Evolutionary conservation across 2,329 filamentous ascomycete genomes (phyloP), one percentile per base, ranked within the genome.

Genomic region (Knufia fluminis): DNA sequence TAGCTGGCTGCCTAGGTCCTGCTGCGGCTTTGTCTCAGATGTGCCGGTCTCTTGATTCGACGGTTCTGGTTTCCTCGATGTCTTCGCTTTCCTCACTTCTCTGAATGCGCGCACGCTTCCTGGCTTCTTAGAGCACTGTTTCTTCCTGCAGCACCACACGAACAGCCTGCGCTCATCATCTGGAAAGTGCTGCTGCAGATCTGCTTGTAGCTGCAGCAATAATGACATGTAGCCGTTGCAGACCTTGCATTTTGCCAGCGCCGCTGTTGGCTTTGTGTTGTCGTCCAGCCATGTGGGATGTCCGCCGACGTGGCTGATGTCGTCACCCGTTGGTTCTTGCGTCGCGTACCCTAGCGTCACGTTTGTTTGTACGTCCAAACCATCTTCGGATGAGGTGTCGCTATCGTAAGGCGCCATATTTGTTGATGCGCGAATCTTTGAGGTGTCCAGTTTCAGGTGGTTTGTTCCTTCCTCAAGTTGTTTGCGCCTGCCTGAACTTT

Each of bases 311-410:
- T 91, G 86, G 66, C 87, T 96, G 62, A 94, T 83, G 10, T 79
- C 77, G 66, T 98, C 91, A 55, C 87, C 83, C 49, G 82, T 84
- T 12, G 80, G 71, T 49, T 94, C 86, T 63, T 82, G 81, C 1
- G 86, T 85, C 2, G 88, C 86, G 66, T 94, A 98, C 3, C 92
- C 92, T 10, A 98, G 77, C 1, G 96, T 78, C 1, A 96, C 89
- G 57, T 85, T 87, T 4, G 92, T 97, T 51, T 70, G 70, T 17
- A 68, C 69, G 54, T 70, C 69, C 4, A 79, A 77, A 12, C 80
- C 76, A 50, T 80, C 82, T 32, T 73, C 71, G 23, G 75, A 80
- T 0, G 86, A 91, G 1, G 83, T 88, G 60, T 96, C 90, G 64
- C 86, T 94, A 60, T 95, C 88, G 70, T 94, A 94, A 14, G 80